These are phyloP conservation scores for Venturia oleaginea DNA, from an alignment of 2,329 filamentous ascomycete species.

Conservation along the genomic window DNA sequence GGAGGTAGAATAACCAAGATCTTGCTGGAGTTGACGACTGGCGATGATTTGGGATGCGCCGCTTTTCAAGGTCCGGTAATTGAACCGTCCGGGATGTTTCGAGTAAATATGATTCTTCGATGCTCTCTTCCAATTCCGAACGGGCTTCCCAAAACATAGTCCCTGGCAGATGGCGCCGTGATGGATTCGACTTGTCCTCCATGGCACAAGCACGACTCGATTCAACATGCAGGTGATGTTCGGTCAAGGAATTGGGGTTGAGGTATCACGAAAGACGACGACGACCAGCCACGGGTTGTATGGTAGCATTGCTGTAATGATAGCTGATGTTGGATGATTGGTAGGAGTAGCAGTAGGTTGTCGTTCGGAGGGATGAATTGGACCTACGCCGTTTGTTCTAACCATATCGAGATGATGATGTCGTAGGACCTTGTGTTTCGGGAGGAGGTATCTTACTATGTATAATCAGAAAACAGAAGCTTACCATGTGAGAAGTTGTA, in stretches of 20 bases:
- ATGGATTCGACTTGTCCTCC: neutral
- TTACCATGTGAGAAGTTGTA: neutral
- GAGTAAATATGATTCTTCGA: neutral
- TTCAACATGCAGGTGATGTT: neutral
- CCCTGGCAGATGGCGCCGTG: neutral
- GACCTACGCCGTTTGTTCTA: neutral
- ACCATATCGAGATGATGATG: neutral
- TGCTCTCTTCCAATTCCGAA: neutral
- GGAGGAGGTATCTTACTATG: neutral
- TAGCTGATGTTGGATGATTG: too few species aligned
- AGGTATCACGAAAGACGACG: neutral
- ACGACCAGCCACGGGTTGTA: neutral
- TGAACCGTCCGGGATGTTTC: neutral
- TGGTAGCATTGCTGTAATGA: neutral
- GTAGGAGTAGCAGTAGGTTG: too few species aligned
- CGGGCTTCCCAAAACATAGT: neutral
- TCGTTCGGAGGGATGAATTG: neutral
- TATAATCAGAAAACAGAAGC: neutral
- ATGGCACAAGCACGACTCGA: neutral
- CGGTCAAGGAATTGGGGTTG: neutral
- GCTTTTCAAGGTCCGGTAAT: neutral
- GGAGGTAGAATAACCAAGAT: neutral
- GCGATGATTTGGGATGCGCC: neutral
- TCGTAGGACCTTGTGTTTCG: neutral
- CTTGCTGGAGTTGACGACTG: neutral